Evolutionary conservation across 345 rosid species (phyloP), one percentile per base, ranked within the genome.

Genomic region (Sonneratia alba): DNA sequence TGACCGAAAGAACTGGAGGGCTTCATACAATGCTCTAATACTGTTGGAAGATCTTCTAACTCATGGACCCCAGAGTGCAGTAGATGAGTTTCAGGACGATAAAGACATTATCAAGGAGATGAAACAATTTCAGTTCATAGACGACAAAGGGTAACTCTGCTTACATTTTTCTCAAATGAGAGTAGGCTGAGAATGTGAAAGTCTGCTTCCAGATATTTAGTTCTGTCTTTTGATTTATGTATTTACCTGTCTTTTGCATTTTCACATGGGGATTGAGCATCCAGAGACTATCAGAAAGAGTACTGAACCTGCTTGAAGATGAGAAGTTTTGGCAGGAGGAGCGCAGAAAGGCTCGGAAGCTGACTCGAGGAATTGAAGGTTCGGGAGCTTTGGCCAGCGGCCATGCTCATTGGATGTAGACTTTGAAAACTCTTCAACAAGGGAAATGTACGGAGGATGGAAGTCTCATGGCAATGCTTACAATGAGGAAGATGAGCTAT

Each of bases 21-120:
- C 69, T 53, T 77, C 84, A 18, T 87, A 87, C 83, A 89, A 88
- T 79, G 79, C 92, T n/a, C 74, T 87, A 51, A 75, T 84, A 61
- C 68, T 91, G 61, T 68, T 89, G 74, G 91, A 93, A 74, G 88
- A 89, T 77, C 76, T 91, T 62, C 73, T 93, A 45, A 71, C 88
- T 8, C 89, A 89, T 70, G 97, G 90, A 75, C 97, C 98, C 32
- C 75, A 83, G 38, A 85, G 97, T 70, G 77, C 82, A 57, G 82
- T 83, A 27, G 90, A 78, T 1, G 98, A 93, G 81, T 89, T 91
- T 75, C 82, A 83, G 61, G 67, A 71, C 18, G 86, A 89, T 61
- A 84, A 75, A 69, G 73, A 68, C 15, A 73, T 74, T 2, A 84
- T 89, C 34, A 65, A 77, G 42, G 83, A 81, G 64, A 83, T 77